Conservation (phyloP, 257 asterid species). For the Solanum etuberosum region DNA sequence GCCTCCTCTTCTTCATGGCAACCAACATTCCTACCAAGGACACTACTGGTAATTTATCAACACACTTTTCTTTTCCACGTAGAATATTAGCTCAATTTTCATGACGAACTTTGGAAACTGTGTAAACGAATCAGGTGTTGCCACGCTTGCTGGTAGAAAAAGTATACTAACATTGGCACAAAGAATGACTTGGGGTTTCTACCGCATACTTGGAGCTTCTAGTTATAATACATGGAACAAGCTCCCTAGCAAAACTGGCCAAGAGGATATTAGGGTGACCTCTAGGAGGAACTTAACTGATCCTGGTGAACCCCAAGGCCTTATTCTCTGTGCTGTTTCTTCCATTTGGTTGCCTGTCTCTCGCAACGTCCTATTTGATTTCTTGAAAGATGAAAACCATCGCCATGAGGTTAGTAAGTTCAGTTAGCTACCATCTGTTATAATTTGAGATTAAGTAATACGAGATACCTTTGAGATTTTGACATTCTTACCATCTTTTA, state of each 20-base stretch:
- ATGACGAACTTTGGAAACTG: not conserved
- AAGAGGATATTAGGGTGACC: conserved; percentile 57
- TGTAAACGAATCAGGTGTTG: conserved; percentile 38
- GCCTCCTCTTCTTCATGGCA: conserved; percentile 54
- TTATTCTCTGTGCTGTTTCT: conserved; percentile 60
- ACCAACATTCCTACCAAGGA: conserved; percentile 78
- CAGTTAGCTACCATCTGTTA: not conserved
- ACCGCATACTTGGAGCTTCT: conserved; percentile 59
- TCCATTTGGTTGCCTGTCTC: conserved; percentile 75
- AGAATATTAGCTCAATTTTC: not conserved
- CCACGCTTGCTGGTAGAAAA: conserved; percentile 79
- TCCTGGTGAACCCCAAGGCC: conserved; percentile 65
- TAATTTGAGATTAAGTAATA: not conserved
- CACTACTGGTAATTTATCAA: conserved; percentile 51
- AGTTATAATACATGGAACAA: conserved; percentile 75
- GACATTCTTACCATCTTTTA: not conserved
- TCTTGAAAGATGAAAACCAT: conserved; percentile 58
- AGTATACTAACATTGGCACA: conserved; percentile 68
- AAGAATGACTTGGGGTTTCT: conserved; percentile 62
- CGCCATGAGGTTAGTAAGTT: conserved; percentile 49
- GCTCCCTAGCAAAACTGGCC: conserved; percentile 39
- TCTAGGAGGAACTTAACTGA: conserved; percentile 57
- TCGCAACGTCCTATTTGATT: conserved; percentile 50
- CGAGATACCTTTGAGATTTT: not conserved
- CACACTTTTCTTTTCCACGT: not conserved